Evolutionary conservation across 2,329 filamentous ascomycete species (phyloP).

Genomic region (Fusarium sterilihyphosum): DNA sequence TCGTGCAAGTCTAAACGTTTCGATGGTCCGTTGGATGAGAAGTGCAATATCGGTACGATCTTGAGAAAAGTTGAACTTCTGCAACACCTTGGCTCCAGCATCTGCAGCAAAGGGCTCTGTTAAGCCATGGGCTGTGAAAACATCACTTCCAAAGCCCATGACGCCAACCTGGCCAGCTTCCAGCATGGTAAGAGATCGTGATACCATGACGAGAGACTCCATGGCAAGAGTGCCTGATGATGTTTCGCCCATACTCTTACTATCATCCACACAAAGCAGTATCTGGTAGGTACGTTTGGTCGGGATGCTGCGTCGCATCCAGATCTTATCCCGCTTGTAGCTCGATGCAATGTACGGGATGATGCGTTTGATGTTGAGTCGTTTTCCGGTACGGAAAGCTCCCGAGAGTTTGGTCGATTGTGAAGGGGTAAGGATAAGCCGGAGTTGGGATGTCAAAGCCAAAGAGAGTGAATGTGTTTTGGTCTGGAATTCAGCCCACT

Average conservation of each 20-base stretch:
- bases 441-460: slow-evolving; percentile 91
- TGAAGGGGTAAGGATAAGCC: slow-evolving; percentile 93
- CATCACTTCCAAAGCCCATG: slow-evolving; percentile 85
- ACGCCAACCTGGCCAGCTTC: slow-evolving; percentile 95
- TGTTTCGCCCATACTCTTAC: slow-evolving; percentile 88
- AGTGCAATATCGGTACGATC: slow-evolving; percentile 85
- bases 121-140: slow-evolving; percentile 88
- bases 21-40: slow-evolving; percentile 80
- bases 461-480: slow-evolving; percentile 88
- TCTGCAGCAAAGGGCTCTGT: slow-evolving; percentile 79
- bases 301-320: slow-evolving; percentile 93
- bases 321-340: slow-evolving; percentile 99
- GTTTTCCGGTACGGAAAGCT: slow-evolving; percentile 96
- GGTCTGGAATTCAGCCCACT: slow-evolving; percentile 88
- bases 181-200: slow-evolving; percentile 87
- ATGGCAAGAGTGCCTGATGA: slow-evolving; percentile 84
- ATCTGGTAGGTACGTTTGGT: slow-evolving; percentile 97
- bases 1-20: slow-evolving; percentile 82
- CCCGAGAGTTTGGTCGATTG: slow-evolving; percentile 96
- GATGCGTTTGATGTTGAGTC: slow-evolving; percentile 99
- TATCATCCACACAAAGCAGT: slow-evolving; percentile 96
- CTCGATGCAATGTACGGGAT: slow-evolving; percentile 98
- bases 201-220: slow-evolving; percentile 92
- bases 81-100: slow-evolving; percentile 83
- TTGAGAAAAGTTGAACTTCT: slow-evolving; percentile 86